Evolutionary conservation across 139 green algal species (phyloP).

Genomic region (Limnomonas spitsbergensis): DNA sequence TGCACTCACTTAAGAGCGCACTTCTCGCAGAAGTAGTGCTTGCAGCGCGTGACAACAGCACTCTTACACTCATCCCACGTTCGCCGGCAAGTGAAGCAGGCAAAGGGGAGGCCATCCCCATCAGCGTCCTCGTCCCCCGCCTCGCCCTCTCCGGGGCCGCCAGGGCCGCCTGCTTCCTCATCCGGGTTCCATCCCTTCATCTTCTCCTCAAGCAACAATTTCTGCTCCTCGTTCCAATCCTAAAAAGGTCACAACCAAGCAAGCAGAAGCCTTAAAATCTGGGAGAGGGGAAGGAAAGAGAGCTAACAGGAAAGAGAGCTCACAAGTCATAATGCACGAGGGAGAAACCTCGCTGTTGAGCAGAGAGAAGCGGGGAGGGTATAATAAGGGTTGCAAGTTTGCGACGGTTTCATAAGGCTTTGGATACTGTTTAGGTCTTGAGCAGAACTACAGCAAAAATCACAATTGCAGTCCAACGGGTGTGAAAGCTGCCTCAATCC

Average conservation of each 20-base stretch:
- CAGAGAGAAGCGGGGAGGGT: too few relatives aligned
- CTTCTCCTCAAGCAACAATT: slow-evolving; percentile 54
- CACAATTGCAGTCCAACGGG: too few relatives aligned
- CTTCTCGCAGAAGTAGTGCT: slow-evolving; percentile 97
- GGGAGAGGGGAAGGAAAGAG: slow-evolving; percentile 20
- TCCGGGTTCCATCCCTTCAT: slow-evolving; percentile 50
- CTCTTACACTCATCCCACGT: slow-evolving; percentile 73
- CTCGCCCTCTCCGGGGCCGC: slow-evolving; percentile 62
- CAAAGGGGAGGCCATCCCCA: slow-evolving; percentile 91
- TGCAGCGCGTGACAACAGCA: slow-evolving; percentile 90
- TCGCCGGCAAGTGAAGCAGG: slow-evolving; percentile 87
- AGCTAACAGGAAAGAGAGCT: too few relatives aligned
- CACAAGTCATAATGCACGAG: too few relatives aligned
- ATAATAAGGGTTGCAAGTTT: too few relatives aligned
- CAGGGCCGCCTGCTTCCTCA: slow-evolving; percentile 50
- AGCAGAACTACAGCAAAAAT: too few relatives aligned
- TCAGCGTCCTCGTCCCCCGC: slow-evolving; percentile 62
- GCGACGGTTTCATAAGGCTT: too few relatives aligned
- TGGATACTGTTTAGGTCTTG: too few relatives aligned
- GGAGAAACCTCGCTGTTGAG: too few relatives aligned
- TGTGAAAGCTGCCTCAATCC: too few relatives aligned
- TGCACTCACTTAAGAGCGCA: slow-evolving; percentile 87
- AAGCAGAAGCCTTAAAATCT: neutral
- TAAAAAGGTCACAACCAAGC: neutral
- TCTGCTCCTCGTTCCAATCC: slow-evolving; percentile 22